Base-by-base conservation (phyloP, 768 basidiomycete species). In the Leccinum subtestaceum region DNA sequence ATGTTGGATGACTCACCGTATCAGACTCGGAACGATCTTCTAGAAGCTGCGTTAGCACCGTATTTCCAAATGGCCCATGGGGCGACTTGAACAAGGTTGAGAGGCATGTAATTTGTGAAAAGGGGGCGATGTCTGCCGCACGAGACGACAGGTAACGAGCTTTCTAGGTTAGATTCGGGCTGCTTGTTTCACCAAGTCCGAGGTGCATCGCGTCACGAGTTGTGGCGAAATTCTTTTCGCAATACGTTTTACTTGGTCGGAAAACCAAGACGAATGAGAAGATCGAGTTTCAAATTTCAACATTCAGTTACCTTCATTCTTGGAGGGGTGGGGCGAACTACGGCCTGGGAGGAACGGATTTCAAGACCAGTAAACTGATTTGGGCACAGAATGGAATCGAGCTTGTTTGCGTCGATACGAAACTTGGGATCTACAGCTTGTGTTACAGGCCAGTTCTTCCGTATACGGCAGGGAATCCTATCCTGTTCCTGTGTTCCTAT, bases 51-150 rank as follows among this genome's bases (percentile, higher is more conserved):
- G 32, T 25, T 56, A 52, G 12, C 11, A 21, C 47, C 53, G 43
- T 53, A 50, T 49, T 49, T 23, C 23, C 19, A 45, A 23, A 32
- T 47, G 40, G 59, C 61, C 31, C 46, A 66, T 66, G 56, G 60
- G 54, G 51, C 50, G 47, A 47, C 53, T 48, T 45, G n/a, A 53
- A 56, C 64, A 59, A 34, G 54, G 31, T 23, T 36, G 11, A 23
- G 32, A 48, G 47, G 51, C 12, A 34, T 48, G 36, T 21, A 53
- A 56, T 13, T 21, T 12, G 12, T 45, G 11, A n/a, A 49, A 46
- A 59, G 31, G 15, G 29, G 23, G 40, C n/a, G 52, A 38, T 43
- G 53, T 46, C 31, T 34, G 15, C 45, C 29, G 11, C 31, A 56
- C 43, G 43, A 45, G 27, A 29, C 29, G 50, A 61, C 50, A 43